These are phyloP conservation scores for Amanita subjunquillea DNA, from an alignment of 768 basidiomycete genomes.

Conservation along the genomic window DNA sequence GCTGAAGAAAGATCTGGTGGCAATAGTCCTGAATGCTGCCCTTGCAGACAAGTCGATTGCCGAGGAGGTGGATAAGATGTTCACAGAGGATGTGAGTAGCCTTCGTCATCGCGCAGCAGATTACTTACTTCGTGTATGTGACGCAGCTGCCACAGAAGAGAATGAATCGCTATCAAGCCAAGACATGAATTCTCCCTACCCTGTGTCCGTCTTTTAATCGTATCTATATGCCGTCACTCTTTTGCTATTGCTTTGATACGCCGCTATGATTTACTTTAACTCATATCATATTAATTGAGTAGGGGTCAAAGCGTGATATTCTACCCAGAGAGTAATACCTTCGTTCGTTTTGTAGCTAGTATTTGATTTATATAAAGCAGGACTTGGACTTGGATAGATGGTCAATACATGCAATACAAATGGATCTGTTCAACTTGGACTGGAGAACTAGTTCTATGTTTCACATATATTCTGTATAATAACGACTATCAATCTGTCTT, in stretches of 20 bases:
- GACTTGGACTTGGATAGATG: neutral
- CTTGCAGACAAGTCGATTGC: constrained; percentile 1
- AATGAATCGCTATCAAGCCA: neutral
- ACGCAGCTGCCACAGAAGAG: neutral
- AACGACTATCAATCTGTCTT: no score
- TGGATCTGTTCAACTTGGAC: no score
- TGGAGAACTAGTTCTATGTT: no score
- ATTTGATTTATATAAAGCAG: neutral
- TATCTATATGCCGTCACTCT: neutral
- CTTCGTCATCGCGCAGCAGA: neutral
- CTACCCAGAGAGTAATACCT: neutral
- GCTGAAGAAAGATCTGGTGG: constrained; percentile 1
- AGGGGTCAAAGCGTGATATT: neutral
- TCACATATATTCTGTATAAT: no score
- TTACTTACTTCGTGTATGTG: neutral
- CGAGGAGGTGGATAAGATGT: neutral
- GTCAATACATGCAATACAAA: no score
- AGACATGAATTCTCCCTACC: neutral
- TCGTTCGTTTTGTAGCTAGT: neutral
- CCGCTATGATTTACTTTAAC: neutral
- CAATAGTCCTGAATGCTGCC: neutral
- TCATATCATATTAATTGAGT: neutral
- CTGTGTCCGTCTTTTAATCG: neutral
- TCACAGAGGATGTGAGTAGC: neutral
- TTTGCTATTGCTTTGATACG: neutral